Percentiles rank a stretch among this genome's conserved stretches.
These are phyloP conservation scores for Phoma sp. DNA, from an alignment of 2,329 filamentous ascomycete species.

Conservation along the genomic window DNA sequence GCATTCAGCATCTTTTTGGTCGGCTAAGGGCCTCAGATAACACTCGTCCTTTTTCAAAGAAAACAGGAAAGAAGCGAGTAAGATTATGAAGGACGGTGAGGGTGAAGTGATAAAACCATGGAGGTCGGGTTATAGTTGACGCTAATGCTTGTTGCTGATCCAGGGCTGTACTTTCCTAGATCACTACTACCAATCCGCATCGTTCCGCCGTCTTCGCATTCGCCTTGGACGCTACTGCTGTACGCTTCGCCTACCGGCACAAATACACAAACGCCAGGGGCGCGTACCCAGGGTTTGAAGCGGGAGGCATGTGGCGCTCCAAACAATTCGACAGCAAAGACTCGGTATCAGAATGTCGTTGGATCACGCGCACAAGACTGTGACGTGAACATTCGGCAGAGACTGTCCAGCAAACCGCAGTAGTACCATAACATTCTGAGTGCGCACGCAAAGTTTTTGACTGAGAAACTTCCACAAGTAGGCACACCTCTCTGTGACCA, in stretches of 20 bases:
- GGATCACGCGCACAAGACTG: background rate
- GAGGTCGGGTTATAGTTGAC: constrained; percentile 7
- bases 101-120: background rate
- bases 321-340: background rate
- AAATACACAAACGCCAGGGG: background rate
- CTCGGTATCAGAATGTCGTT: background rate
- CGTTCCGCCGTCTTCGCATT: background rate
- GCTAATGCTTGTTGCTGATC: constrained; percentile 7
- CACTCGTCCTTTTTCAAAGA: background rate
- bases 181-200: background rate
- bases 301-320: background rate
- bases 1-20: background rate
- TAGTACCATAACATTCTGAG: background rate
- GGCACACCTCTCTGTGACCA: too few species aligned
- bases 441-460: background rate
- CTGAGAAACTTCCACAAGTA: too few species aligned
- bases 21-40: background rate
- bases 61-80: too few species aligned
- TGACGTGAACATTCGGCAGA: background rate
- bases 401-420: background rate
- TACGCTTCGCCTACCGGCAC: background rate
- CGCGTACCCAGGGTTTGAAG: background rate
- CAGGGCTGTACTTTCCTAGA: constrained; percentile 1
- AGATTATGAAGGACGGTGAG: background rate
- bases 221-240: background rate